A percentile compares a stretch with the other conserved stretches of the same genome.
phyloP scores from a whole-genome alignment of 805 yeast species.

The Metschnikowia shivogae region DNA sequence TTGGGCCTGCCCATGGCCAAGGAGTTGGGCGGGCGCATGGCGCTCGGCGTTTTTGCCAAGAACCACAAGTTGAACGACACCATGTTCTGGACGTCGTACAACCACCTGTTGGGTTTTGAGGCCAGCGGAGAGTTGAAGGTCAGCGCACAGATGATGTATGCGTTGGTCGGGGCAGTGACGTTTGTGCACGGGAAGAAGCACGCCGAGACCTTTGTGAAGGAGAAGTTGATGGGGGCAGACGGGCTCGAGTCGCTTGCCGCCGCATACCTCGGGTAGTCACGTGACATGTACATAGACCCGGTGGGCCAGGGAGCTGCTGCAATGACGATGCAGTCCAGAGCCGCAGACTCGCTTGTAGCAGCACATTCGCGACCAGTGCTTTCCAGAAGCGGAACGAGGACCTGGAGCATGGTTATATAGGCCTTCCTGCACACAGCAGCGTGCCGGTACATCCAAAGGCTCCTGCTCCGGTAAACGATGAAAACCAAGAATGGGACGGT shows the following conservation, averaged over 20 bases:
- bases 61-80: constrained; percentile 44
- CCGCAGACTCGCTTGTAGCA: no score
- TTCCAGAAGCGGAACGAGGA: no score
- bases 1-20: constrained; percentile 56
- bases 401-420: no score
- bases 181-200: constrained; percentile 54
- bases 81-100: constrained; percentile 65
- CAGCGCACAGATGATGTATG: constrained; percentile 50
- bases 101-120: constrained; percentile 41
- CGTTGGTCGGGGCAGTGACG: constrained; percentile 67
- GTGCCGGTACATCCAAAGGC: no score
- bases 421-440: no score
- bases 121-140: constrained; percentile 56
- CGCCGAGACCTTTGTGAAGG: constrained; percentile 56
- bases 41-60: constrained; percentile 51
- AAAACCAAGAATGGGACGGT: no score
- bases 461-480: no score
- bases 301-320: no score
- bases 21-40: constrained; percentile 46
- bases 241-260: constrained; percentile 35
- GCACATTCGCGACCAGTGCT: no score
- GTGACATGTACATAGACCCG: not conserved
- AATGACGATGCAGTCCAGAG: no score
- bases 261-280: constrained; percentile 20
- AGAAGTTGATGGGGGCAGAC: constrained; percentile 40